Evolutionary conservation across 2,329 filamentous ascomycete species (phyloP).

Genomic region (Ophiocordyceps robertsii): DNA sequence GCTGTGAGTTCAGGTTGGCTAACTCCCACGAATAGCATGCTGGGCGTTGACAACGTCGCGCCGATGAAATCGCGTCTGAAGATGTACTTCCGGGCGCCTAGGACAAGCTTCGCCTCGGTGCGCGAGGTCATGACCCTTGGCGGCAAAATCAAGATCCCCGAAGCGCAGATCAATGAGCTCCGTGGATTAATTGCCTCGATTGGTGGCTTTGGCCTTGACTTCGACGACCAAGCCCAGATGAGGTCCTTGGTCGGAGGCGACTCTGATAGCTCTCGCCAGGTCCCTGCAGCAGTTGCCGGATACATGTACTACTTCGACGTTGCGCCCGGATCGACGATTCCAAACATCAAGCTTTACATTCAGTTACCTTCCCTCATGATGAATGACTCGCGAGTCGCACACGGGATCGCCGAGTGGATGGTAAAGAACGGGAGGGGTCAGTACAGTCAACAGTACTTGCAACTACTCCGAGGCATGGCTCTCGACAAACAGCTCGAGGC

Average conservation of each 20-base stretch:
- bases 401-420: neutral
- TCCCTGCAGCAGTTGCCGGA: neutral
- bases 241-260: no score
- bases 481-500: conserved; percentile 1
- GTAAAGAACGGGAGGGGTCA: neutral
- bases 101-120: neutral
- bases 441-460: neutral
- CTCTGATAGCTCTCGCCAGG: neutral
- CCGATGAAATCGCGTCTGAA: neutral
- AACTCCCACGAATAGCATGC: no score
- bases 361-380: conserved; percentile 1
- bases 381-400: conserved; percentile 1
- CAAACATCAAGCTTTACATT: conserved; percentile 3
- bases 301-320: neutral
- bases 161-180: neutral
- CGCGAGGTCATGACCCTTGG: neutral
- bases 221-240: neutral
- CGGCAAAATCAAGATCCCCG: neutral
- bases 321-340: neutral
- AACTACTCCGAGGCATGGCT: neutral
- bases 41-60: neutral
- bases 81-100: neutral
- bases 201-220: neutral
- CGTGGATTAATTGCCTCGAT: neutral
- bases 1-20: no score